Evolutionary conservation across 768 basidiomycete species (phyloP), one percentile per base, ranked within the genome.

Genomic region (Kwoniella dendrophila): DNA sequence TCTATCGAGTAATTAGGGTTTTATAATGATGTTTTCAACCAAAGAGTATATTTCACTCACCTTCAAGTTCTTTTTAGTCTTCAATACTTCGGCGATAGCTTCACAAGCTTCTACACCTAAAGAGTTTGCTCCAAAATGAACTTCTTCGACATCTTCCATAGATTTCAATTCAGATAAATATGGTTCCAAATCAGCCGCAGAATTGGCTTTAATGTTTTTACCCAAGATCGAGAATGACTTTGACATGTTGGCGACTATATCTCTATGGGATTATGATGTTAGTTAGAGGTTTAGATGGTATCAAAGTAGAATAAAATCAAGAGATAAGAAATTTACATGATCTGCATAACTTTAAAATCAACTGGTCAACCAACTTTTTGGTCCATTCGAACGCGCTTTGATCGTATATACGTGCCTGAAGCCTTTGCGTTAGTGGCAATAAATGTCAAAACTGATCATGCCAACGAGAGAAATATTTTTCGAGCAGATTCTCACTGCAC

Each of bases 71-170:
- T 83, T 81, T 26, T 91, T 86, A 73, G 85, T 85, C 62, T 84
- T 81, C 56, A 97, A 81, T 57, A 90, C 89, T 58, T 88, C 87
- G 64, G 87, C 92, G 36, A 97, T 85, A 41, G 88, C 90, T 70
- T 86, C 76, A 47, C 92, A 88, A 44, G 95, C 95, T 72, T 89
- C 92, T 27, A 96, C 85, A 50, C 96, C 95, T 58, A 97, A 82
- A 20, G 92, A 94, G 80, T 98, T 98, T 22, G 92, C 95, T 48
- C 92, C 90, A 53, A 99, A 83, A 73, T 93, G 89, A 64, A 98
- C 87, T 81, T 95, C 92, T 78, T 93, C 88, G 68, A 92, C 82
- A 48, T 88, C 82, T 55, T 84, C 83, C 68, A 81, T 72, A n/a
- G 64, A 73, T 34, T 69, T 52, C 20, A 84, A 72, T 52, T 80